Base-by-base conservation (phyloP, 768 basidiomycete species). In the Pulveroboletus ravenelii region DNA sequence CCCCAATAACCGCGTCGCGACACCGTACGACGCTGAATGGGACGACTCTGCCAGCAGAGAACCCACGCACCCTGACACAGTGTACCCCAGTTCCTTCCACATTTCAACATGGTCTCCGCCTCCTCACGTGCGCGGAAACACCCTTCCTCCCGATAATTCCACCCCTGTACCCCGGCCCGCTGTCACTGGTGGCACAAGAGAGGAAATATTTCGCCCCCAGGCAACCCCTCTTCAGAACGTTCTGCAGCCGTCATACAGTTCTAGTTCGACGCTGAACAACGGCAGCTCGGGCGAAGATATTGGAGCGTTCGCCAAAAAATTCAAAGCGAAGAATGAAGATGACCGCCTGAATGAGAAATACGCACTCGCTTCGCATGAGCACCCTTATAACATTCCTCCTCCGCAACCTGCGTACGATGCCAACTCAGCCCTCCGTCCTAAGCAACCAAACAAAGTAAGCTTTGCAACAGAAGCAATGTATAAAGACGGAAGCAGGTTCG, bases 301-400 rank as follows among this genome's bases (percentile, higher is more conserved):
- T 23, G 56, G 58, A 42, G 54, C 25, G 25, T 56, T 56, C 13
- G 58, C 52, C 46, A 56, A 49, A 45, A 56, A 53, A 6, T 47
- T 60, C 18, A 31, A 34, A 13, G 10, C 53, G 10, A 60, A 38
- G 47, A 48, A 53, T 18, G 45, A 54, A 52, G 37, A 48, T 6
- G 49, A 62, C 25, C 66, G 71, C 20, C 50, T 62, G n/a, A 61
- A 74, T 47, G 63, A 68, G 52, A 74, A 68, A 60, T 79, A 72
- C 50, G 72, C 79, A 1, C 62, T 81, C 40, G 77, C 80, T 15
- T 80, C 81, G 4, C 78, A 81, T 66, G 69, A 74, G 43, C 81
- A 85, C 53, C 82, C 83, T 10, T 76, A 82, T 54, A 80, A 83
- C 41, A 82, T 87, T 37, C 69, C 68, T 15, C 73, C 81, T 2